phyloP scores from a whole-genome alignment of 1,139 yeast genomes.

The Geotrichum siamense region DNA sequence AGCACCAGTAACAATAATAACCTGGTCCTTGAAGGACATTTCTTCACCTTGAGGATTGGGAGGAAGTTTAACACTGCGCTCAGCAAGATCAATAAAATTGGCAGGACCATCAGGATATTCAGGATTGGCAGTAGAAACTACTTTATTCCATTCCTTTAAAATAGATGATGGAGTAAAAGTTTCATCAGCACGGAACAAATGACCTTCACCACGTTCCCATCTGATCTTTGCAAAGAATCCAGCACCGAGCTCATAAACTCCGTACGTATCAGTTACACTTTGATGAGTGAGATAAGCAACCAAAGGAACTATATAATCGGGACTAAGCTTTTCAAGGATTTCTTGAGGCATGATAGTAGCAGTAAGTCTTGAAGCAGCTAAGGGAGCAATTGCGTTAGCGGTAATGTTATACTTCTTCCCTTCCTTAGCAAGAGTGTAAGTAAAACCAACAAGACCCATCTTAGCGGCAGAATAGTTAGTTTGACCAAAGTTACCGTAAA shows the following conservation, averaged over 20 bases:
- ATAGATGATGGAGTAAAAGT: conserved; percentile 85
- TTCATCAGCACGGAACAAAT: conserved; percentile 69
- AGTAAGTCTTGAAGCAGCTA: conserved; percentile 95
- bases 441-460: conserved; percentile 79
- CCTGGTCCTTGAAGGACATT: conserved; percentile 68
- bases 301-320: conserved; percentile 85
- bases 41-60: conserved; percentile 48
- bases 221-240: conserved; percentile 88
- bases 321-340: conserved; percentile 68
- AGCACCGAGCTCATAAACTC: conserved; percentile 88
- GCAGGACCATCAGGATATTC: conserved; percentile 54
- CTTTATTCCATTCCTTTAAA: conserved; percentile 57
- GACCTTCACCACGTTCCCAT: conserved; percentile 93
- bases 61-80: conserved; percentile 33
- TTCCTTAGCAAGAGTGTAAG: conserved; percentile 93
- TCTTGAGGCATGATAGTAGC: conserved; percentile 84
- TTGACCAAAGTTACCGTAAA: conserved; percentile 96
- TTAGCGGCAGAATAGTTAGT: conserved; percentile 94
- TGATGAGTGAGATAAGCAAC: conserved; percentile 80
- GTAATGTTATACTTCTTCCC: conserved; percentile 78
- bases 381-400: conserved; percentile 85
- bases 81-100: conserved; percentile 35
- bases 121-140: conserved; percentile 56
- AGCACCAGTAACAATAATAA: conserved; percentile 90
- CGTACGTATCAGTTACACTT: conserved; percentile 51